Percentiles rank a stretch among this genome's conserved stretches.
These are phyloP conservation scores for Wickerhamiella occidentalis DNA, from an alignment of 805 yeast genomes.

Conservation along the genomic window DNA sequence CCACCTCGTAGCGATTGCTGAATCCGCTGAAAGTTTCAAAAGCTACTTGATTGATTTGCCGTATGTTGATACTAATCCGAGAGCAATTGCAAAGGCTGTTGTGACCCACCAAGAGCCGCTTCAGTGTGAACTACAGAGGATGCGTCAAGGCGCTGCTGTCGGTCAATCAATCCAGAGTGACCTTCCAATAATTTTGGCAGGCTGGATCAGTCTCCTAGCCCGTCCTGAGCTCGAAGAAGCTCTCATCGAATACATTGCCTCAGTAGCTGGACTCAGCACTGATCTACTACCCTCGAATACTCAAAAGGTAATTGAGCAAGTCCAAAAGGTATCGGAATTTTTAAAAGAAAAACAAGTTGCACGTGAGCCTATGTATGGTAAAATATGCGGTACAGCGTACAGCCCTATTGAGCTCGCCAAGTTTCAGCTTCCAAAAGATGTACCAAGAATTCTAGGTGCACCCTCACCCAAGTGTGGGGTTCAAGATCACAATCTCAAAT, in stretches of 20 bases:
- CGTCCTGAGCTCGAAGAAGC: neutral
- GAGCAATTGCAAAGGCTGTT: neutral
- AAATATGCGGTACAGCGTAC: slow-evolving; percentile 1
- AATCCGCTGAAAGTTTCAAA: neutral
- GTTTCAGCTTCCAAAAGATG: slow-evolving; percentile 1
- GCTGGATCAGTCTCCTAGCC: neutral
- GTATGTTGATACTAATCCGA: neutral
- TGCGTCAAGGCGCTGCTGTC: neutral
- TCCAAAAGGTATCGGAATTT: neutral
- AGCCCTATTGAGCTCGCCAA: slow-evolving; percentile 1
- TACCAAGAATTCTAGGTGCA: too few species aligned
- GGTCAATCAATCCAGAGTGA: neutral
- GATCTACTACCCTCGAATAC: neutral
- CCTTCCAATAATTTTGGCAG: neutral
- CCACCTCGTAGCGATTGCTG: neutral
- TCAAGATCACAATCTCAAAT: neutral
- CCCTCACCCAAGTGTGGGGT: too few species aligned
- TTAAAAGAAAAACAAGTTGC: neutral
- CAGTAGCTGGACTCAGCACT: neutral
- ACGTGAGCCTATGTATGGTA: slow-evolving; percentile 2
- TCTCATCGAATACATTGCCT: neutral
- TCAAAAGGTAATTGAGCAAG: neutral
- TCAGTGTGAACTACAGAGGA: neutral
- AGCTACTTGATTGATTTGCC: neutral
- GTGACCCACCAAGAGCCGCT: neutral